phyloP scores from a whole-genome alignment of 2,329 filamentous ascomycete species.

The Graphilbum sp. region DNA sequence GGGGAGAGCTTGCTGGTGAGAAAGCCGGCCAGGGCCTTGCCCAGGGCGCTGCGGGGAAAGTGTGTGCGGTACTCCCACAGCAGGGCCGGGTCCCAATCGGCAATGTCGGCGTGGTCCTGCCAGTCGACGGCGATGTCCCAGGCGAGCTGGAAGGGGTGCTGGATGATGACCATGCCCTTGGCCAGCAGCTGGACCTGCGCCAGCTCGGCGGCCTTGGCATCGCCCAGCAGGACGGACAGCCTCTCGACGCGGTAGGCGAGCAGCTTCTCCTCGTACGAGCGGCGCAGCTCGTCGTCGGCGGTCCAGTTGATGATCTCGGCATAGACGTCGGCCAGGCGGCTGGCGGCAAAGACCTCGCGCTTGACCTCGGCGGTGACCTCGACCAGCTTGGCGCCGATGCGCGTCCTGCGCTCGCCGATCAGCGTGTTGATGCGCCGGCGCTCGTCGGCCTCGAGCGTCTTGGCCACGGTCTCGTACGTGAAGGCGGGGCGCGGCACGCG shows the following conservation, averaged over 20 bases:
- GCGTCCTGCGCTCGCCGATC: slow-evolving; percentile 75
- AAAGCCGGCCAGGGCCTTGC: slow-evolving; percentile 68
- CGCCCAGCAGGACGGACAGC: slow-evolving; percentile 49
- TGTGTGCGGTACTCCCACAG: slow-evolving; percentile 65
- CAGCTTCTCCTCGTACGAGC: slow-evolving; percentile 80
- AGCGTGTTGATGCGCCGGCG: slow-evolving; percentile 78
- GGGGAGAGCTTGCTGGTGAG: slow-evolving; percentile 72
- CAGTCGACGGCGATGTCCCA: slow-evolving; percentile 89
- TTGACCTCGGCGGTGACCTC: slow-evolving; percentile 81
- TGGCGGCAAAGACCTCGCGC: slow-evolving; percentile 61
- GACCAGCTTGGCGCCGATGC: slow-evolving; percentile 67
- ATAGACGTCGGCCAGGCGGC: slow-evolving; percentile 67
- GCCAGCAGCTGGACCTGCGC: slow-evolving; percentile 61
- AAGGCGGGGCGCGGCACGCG: slow-evolving; percentile 62
- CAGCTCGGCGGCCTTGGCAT: slow-evolving; percentile 53
- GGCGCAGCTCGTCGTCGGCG: slow-evolving; percentile 66
- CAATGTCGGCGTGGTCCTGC: slow-evolving; percentile 59
- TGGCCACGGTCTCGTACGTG: slow-evolving; percentile 68
- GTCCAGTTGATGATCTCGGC: slow-evolving; percentile 80
- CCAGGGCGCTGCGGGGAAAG: slow-evolving; percentile 72
- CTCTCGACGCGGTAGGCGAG: slow-evolving; percentile 66
- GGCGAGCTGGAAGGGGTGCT: slow-evolving; percentile 73
- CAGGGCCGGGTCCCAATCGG: slow-evolving; percentile 63
- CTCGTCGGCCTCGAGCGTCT: slow-evolving; percentile 73
- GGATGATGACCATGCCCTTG: slow-evolving; percentile 89